Evolutionary conservation across 140 eudicot genomes (phyloP), one percentile per base, ranked within the genome.

Genomic region (Stevia rebaudiana): DNA sequence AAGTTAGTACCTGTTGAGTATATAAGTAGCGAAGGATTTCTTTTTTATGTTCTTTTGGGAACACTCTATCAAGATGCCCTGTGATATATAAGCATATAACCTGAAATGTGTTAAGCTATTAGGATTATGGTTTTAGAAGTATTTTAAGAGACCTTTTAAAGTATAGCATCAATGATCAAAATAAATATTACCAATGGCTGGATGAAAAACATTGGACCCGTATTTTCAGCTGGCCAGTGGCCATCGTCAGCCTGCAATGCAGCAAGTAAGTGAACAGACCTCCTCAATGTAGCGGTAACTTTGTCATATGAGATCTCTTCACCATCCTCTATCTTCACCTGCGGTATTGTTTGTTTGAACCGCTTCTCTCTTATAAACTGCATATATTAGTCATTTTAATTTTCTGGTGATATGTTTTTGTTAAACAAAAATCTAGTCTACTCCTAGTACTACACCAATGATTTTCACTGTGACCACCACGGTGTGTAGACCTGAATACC

Each of bases 211-310:
- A 28, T 28, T 28, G 33, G 33, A 28, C 33, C 33, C 33, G 33
- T 4, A 28, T 28, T 28, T 28, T 28, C 33, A 1, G 33, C 33
- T 0, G 94, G 94, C 94, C 94, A 85, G 35, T 85, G 94, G 42
- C 94, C 94, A 57, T 85, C 94, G 8, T 52, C 63, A 0, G 88
- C 88, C 52, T 85, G 94, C 79, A 85, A 70, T 24, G 94, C 88
- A 17, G 84, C 64, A 58, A 78, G 81, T 74, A 78, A 81, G 46
- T 65, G 67, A 1, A 76, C 86, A 0, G 80, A 78, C 65, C 88
- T 74, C 52, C 67, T 59, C 39, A 82, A 55, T 1, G 88, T 64
- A n/a, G 72, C 40, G 4, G 80, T 77, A 46, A 83, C 84, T 24
- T 67, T 68, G 55, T 82, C 86, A 22, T 82, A 65, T 2, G 84